Conservation (phyloP, 2,329 filamentous ascomycete species). For the Penicillium vulpinum region DNA sequence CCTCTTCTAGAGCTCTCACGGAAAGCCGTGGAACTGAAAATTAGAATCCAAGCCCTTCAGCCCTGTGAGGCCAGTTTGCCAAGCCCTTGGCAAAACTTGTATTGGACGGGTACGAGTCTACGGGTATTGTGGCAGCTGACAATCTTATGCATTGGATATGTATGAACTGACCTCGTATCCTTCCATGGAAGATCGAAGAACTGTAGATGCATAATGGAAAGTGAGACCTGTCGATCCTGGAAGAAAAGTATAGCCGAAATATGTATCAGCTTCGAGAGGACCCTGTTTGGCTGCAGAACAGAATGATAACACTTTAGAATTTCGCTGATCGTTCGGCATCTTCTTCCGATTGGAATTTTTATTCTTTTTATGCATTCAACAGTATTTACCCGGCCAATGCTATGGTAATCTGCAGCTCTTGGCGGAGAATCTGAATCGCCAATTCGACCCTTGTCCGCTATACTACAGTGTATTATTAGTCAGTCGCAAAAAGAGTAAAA, state of each 20-base stretch:
- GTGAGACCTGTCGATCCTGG: too few species aligned
- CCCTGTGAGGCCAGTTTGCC: slow-evolving; percentile 15
- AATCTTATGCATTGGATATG: neutral
- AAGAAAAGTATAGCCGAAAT: neutral
- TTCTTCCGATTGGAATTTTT: slow-evolving; percentile 11
- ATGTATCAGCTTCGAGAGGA: slow-evolving; percentile 31
- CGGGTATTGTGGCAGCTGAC: slow-evolving; percentile 5
- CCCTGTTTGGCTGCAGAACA: slow-evolving; percentile 28
- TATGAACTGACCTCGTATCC: neutral
- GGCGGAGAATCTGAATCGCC: slow-evolving; percentile 32
- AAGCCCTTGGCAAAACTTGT: slow-evolving; percentile 22
- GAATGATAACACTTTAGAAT: slow-evolving; percentile 33
- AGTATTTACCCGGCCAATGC: slow-evolving; percentile 33
- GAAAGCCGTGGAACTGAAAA: neutral
- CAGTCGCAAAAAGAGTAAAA: neutral
- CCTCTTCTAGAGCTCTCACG: neutral
- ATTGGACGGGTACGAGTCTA: slow-evolving; percentile 6
- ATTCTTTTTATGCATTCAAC: neutral
- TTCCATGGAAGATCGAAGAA: neutral
- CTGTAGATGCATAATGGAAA: neutral
- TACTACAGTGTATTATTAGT: slow-evolving; percentile 27
- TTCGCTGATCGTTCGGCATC: slow-evolving; percentile 31
- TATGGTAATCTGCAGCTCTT: slow-evolving; percentile 37
- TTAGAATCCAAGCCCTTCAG: slow-evolving; percentile 12
- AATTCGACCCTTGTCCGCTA: slow-evolving; percentile 39